Evolutionary conservation across 106 monocot genomes (phyloP), one percentile per base, ranked within the genome.

Genomic region (Iris macrosiphon): DNA sequence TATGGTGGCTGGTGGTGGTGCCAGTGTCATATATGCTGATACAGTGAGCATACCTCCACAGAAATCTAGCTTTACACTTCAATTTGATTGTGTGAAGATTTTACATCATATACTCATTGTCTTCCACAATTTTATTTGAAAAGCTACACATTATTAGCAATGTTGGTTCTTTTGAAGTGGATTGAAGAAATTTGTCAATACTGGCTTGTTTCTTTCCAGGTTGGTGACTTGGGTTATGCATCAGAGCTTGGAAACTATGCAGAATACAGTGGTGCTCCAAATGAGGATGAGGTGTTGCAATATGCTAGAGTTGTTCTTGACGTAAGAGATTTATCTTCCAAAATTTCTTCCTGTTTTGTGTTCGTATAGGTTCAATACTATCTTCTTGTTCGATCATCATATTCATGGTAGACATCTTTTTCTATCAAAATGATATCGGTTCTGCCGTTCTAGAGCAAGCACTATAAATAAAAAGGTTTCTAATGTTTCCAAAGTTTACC

Each of bases 191-290:
- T n/a, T n/a, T n/a, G n/a, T n/a, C n/a, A n/a, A n/a, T n/a, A n/a
- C n/a, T n/a, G n/a, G n/a, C n/a, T n/a, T n/a, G n/a, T n/a, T n/a
- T n/a, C n/a, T n/a, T n/a, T n/a, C n/a, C 19, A 88, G 88, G 88
- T 88, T 71, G 88, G 88, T 55, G 88, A 88, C 49, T 62, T 88
- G 63, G 88, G 88, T 46, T 88, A 76, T 71, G 88, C 88, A 31
- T 72, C 70, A 31, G 88, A 88, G 66, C 79, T 88, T 45, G 88
- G 88, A 54, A 88, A 88, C 61, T 88, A 88, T 67, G 88, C 88
- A 7, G 88, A 88, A 30, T 88, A 88, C 38, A 88, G 88, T 61
- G 88, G 88, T 18, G 88, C 88, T 50, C 88, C 88, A 19, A 88
- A 88, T 7, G 88, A 88, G 57, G 88, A 88, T 7, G 88, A 83